These are phyloP conservation scores for Lolium multiflorum DNA, from an alignment of 176 grass and related monocot genomes.

Conservation along the genomic window DNA sequence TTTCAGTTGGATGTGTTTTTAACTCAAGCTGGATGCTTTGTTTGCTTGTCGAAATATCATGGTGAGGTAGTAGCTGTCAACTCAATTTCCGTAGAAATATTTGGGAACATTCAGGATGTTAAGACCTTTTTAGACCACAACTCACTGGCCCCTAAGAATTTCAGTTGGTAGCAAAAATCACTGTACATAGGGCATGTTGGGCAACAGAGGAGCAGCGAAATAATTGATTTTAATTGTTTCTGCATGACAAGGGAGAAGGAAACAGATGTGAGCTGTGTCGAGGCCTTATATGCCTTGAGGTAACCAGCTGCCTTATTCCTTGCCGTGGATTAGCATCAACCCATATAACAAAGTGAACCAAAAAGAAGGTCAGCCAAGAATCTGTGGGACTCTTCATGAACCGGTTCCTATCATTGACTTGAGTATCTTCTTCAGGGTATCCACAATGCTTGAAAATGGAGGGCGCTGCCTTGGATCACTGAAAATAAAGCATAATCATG, in stretches of 20 bases:
- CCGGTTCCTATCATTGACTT: conserved; percentile 54
- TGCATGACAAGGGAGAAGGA: background rate
- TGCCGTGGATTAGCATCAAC: conserved; percentile 9
- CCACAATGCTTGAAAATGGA: conserved; percentile 86
- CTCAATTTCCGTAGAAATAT: conserved; percentile 2
- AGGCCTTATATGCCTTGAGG: conserved; percentile 9
- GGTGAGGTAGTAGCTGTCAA: background rate
- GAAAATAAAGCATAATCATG: conserved; percentile 4
- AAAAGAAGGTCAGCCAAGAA: background rate
- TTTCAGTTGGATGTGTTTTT: background rate
- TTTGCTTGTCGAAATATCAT: background rate
- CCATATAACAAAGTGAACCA: background rate
- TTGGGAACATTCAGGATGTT: background rate
- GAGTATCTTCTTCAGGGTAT: conserved; percentile 74
- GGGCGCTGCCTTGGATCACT: conserved; percentile 90
- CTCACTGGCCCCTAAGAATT: background rate
- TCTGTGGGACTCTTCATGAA: conserved; percentile 41
- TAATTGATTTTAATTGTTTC: background rate
- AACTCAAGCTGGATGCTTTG: background rate
- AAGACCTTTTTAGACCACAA: conserved; percentile 7
- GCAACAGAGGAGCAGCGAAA: background rate
- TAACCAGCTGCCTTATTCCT: conserved; percentile 29
- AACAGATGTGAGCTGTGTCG: conserved; percentile 1
- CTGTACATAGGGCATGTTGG: conserved; percentile 23
- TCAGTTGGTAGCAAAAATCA: background rate